phyloP scores from a whole-genome alignment of 495 filamentous ascomycete genomes.

The Podospora bellae-mahoneyi region DNA sequence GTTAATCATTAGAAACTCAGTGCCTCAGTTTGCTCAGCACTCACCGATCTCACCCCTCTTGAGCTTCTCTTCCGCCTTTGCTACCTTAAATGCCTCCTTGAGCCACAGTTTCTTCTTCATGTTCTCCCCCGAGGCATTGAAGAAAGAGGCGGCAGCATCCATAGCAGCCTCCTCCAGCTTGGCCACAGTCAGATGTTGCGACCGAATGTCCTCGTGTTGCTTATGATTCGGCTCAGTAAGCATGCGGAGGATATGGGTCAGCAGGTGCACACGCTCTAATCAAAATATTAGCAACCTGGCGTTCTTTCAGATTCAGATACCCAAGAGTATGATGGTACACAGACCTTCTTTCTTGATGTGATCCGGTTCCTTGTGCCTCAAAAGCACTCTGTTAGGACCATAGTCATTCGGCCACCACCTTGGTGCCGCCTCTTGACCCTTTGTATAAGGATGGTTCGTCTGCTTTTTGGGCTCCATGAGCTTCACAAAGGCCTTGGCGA shows the following conservation, averaged over 20 bases:
- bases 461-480: conserved; percentile 85
- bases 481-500: conserved; percentile 79
- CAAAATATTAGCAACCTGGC: conserved; percentile 9
- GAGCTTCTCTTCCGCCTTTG: conserved; percentile 59
- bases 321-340: background rate
- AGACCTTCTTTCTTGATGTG: conserved; percentile 74
- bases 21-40: conserved; percentile 17
- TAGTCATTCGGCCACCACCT: conserved; percentile 76
- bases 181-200: conserved; percentile 39
- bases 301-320: background rate
- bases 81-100: conserved; percentile 66
- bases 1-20: background rate
- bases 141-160: conserved; percentile 45
- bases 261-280: conserved; percentile 58
- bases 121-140: conserved; percentile 43
- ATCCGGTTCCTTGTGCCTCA: conserved; percentile 79
- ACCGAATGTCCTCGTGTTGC: conserved; percentile 39
- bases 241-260: conserved; percentile 61
- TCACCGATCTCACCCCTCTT: conserved; percentile 59
- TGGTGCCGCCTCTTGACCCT: conserved; percentile 62
- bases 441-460: conserved; percentile 75
- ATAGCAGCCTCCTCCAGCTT: conserved; percentile 46
- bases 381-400: conserved; percentile 36
- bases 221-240: conserved; percentile 44
- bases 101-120: conserved; percentile 44